A percentile compares a stretch with the other conserved stretches of the same genome.
Evolutionary conservation across 2,329 filamentous ascomycete species (phyloP).

Genomic region (Mycosphaerella arachidis): DNA sequence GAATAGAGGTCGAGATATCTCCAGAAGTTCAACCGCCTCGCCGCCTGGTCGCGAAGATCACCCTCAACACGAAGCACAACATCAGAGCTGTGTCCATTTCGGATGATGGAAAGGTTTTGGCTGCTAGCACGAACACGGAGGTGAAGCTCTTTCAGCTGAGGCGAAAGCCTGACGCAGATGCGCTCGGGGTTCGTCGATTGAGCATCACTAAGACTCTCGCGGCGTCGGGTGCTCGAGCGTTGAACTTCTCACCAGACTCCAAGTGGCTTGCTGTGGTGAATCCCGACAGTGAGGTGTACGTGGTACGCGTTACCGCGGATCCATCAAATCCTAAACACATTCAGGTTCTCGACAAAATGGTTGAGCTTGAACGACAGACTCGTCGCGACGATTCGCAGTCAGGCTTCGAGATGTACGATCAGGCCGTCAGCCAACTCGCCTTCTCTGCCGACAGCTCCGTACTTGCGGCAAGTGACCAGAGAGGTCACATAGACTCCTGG

Average conservation of each 20-base stretch:
- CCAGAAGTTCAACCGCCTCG: slow-evolving; percentile 21
- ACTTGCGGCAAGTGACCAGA: slow-evolving; percentile 73
- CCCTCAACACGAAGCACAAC: slow-evolving; percentile 57
- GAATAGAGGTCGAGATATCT: slow-evolving; percentile 34
- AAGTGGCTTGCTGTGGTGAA: slow-evolving; percentile 61
- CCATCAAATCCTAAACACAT: slow-evolving; percentile 36
- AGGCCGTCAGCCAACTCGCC: slow-evolving; percentile 65
- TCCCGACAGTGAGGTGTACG: slow-evolving; percentile 42
- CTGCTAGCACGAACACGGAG: slow-evolving; percentile 46
- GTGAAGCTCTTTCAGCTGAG: slow-evolving; percentile 32
- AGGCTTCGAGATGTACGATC: slow-evolving; percentile 65
- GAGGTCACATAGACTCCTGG: slow-evolving; percentile 86
- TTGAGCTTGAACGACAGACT: slow-evolving; percentile 38
- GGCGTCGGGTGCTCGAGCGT: slow-evolving; percentile 60
- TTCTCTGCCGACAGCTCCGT: slow-evolving; percentile 80
- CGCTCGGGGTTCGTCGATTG: slow-evolving; percentile 66
- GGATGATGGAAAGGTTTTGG: slow-evolving; percentile 72
- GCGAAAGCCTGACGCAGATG: slow-evolving; percentile 19
- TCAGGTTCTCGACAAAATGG: slow-evolving; percentile 35
- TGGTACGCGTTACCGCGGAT: slow-evolving; percentile 46
- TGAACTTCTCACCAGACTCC: slow-evolving; percentile 66
- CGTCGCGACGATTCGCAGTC: slow-evolving; percentile 26
- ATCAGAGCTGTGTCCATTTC: slow-evolving; percentile 66
- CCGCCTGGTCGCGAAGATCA: slow-evolving; percentile 34
- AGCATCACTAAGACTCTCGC: slow-evolving; percentile 56